Evolutionary conservation across 2,329 filamentous ascomycete species (phyloP), one percentile per base, ranked within the genome.

Genomic region (Fusarium phyllophilum): DNA sequence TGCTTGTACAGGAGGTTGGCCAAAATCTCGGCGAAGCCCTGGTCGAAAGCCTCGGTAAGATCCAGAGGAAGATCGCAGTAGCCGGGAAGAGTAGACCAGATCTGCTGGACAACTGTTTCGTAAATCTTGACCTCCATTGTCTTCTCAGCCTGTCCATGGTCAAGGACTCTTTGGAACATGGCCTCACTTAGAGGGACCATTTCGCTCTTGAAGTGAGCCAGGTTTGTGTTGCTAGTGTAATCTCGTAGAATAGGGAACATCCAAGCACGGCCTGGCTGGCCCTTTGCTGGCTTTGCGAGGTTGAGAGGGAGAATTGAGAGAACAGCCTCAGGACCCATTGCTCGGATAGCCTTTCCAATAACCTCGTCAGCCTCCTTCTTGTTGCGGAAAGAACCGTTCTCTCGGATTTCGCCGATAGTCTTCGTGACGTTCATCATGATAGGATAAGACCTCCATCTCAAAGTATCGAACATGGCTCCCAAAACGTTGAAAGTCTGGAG

Each of bases 41-140:
- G 94, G 79, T 98, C 94, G 77, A 99, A 97, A 2, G 94, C 87
- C 71, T 91, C 86, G 10, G 83, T 84, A 46, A 96, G 80, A 79
- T 99, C 96, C 41, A 97, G 84, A 4, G 96, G 96, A 61, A 98
- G 85, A 80, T 98, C 94, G 81, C 96, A 98, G 84, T 98, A 99
- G 3, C 96, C 96, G 0, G 96, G 96, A 22, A 99, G 88, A 58
- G 93, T 92, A 2, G 94, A 94, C 96, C 96, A 99, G 46, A 96
- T 95, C 80, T 99, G 96, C 76, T 97, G 93, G 14, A 99, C 94
- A 9, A 99, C 86, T 0, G 96, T 98, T 84, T 99, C 96, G 81
- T 96, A 99, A 67, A 99, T 97, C 86, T 99, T 99, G 80, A 96
- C 89, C 81, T 98, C 95, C 89, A 97, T 95, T 0, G 94, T 96